Evolutionary conservation across 2,329 filamentous ascomycete genomes (phyloP).

Genomic region (Fusarium albidum): DNA sequence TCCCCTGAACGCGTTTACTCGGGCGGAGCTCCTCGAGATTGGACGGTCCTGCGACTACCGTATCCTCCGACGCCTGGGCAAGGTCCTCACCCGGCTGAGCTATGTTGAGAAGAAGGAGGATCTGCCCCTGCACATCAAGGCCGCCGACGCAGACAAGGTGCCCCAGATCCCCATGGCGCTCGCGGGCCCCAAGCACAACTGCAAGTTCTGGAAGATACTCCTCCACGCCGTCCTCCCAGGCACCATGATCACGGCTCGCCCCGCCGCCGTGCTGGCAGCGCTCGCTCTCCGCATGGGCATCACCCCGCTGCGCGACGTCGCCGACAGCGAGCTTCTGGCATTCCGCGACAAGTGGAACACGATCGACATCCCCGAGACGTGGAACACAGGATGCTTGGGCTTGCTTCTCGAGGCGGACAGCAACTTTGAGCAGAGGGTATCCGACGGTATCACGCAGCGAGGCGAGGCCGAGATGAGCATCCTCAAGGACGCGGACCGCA

Average conservation of each 20-base stretch:
- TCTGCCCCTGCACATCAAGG: constrained; percentile 53
- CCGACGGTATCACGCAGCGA: constrained; percentile 29
- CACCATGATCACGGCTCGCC: constrained; percentile 54
- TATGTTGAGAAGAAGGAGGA: constrained; percentile 51
- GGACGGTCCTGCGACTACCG: constrained; percentile 58
- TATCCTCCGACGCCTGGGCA: constrained; percentile 57
- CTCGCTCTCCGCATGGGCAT: constrained; percentile 59
- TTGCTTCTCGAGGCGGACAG: constrained; percentile 58
- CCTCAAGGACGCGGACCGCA: constrained; percentile 47
- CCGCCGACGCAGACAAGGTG: constrained; percentile 42
- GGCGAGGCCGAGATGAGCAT: constrained; percentile 33
- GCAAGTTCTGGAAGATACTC: constrained; percentile 57
- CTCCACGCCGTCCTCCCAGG: constrained; percentile 58
- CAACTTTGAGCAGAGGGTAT: constrained; percentile 43
- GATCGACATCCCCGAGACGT: constrained; percentile 57
- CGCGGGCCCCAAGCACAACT: constrained; percentile 43
- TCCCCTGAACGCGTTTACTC: constrained; percentile 48
- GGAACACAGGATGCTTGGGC: constrained; percentile 54
- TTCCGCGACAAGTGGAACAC: constrained; percentile 57
- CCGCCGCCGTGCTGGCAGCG: constrained; percentile 56
- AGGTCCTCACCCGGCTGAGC: constrained; percentile 55
- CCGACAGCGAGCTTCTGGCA: constrained; percentile 51
- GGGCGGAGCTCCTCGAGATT: constrained; percentile 59
- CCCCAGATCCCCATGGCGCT: constrained; percentile 55
- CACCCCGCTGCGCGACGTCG: constrained; percentile 48